phyloP scores from a whole-genome alignment of 768 basidiomycete genomes.

The Tulasnella calospora region DNA sequence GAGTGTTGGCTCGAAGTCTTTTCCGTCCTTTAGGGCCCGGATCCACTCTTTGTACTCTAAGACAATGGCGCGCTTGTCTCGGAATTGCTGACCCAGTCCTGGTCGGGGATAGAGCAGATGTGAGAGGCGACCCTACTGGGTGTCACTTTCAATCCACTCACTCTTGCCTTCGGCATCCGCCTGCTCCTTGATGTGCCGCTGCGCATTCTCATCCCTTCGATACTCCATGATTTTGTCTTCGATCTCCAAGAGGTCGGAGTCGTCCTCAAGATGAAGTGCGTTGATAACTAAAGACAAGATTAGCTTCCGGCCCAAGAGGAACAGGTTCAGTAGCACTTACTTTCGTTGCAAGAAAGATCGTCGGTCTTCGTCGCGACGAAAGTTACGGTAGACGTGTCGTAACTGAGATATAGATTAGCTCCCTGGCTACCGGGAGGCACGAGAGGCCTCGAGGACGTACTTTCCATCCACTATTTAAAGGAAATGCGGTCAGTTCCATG shows the following conservation, averaged over 20 bases:
- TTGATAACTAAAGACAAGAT: slow-evolving; percentile 37
- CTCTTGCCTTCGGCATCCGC: slow-evolving; percentile 45
- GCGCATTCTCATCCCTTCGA: slow-evolving; percentile 38
- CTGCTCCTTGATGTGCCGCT: slow-evolving; percentile 43
- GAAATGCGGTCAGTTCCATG: neutral
- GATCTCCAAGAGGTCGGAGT: slow-evolving; percentile 50
- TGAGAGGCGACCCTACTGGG: slow-evolving; percentile 33
- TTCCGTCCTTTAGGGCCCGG: slow-evolving; percentile 45
- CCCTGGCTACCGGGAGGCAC: neutral
- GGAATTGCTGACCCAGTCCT: slow-evolving; percentile 40
- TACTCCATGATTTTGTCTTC: slow-evolving; percentile 45
- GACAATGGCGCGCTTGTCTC: slow-evolving; percentile 39
- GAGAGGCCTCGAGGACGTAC: slow-evolving; percentile 38
- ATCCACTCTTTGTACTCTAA: slow-evolving; percentile 38
- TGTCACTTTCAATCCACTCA: slow-evolving; percentile 31
- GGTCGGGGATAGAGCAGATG: neutral
- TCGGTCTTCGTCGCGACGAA: slow-evolving; percentile 64
- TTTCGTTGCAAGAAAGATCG: slow-evolving; percentile 40
- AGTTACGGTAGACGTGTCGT: slow-evolving; percentile 55
- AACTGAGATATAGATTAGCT: slow-evolving; percentile 37
- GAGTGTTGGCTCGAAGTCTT: slow-evolving; percentile 43
- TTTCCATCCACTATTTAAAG: slow-evolving; percentile 45
- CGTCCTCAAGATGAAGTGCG: slow-evolving; percentile 49
- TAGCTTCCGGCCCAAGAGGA: neutral
- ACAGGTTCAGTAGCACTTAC: neutral